A percentile compares a stretch with the other conserved stretches of the same genome.
Conservation (phyloP, 192 early-diverging fungal species). For the Allomyces macrogynus region DNA sequence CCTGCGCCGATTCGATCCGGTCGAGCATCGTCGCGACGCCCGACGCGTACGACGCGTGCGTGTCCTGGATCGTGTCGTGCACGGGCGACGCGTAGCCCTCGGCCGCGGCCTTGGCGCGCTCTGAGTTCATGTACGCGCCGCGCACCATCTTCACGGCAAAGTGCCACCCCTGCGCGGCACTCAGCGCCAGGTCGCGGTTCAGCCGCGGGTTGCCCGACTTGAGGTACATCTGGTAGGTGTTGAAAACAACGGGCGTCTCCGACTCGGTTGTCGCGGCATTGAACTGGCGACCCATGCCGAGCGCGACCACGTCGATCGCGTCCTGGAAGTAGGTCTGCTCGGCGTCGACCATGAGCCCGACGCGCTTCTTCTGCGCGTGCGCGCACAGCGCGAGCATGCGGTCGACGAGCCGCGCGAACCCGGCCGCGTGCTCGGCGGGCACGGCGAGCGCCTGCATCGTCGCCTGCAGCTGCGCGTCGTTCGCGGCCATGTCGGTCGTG, state of each 20-base stretch:
- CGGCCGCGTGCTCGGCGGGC: conserved; percentile 38
- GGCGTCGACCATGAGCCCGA: conserved; percentile 75
- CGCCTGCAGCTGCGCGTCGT: neutral
- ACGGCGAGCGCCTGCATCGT: conserved; percentile 2
- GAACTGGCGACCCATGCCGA: conserved; percentile 45
- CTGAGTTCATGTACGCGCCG: conserved; percentile 13
- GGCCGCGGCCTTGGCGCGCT: conserved; percentile 26
- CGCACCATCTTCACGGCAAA: conserved; percentile 80
- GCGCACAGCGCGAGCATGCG: conserved; percentile 46
- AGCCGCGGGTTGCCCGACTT: conserved; percentile 41
- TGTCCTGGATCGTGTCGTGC: conserved; percentile 50
- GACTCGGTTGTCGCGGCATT: conserved; percentile 22
- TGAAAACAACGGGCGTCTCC: conserved; percentile 52
- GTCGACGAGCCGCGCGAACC: conserved; percentile 42
- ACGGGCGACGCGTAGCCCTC: conserved; percentile 61
- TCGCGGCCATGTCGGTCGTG: conserved; percentile 30
- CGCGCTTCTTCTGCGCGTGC: conserved; percentile 35
- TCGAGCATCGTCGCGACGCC: conserved; percentile 51
- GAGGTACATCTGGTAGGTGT: conserved; percentile 94
- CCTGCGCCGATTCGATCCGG: conserved; percentile 16
- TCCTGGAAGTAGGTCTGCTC: conserved; percentile 88
- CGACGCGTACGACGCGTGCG: conserved; percentile 62
- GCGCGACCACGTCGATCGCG: conserved; percentile 66
- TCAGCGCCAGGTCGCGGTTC: conserved; percentile 36
- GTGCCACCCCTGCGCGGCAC: conserved; percentile 46